Conservation (phyloP, 768 basidiomycete genomes). For the Cystofilobasidium capitatum region DNA sequence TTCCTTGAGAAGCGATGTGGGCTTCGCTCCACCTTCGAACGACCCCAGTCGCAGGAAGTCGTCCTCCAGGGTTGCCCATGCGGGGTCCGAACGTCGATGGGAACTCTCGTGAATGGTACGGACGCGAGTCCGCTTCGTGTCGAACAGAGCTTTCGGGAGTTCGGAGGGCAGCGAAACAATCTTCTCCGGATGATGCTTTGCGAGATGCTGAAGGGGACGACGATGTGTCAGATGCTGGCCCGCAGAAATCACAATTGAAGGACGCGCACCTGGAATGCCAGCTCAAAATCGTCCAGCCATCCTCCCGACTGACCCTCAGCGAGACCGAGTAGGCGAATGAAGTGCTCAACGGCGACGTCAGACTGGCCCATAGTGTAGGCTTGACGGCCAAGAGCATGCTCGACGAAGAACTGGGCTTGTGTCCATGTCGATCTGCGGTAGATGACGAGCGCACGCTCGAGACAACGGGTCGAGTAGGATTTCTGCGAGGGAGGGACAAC, state of each 20-base stretch:
- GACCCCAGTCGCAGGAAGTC: conserved; percentile 50
- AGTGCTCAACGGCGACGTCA: conserved; percentile 62
- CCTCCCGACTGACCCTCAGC: conserved; percentile 47
- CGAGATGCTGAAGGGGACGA: conserved; percentile 9
- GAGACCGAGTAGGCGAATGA: conserved; percentile 54
- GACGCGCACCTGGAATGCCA: conserved; percentile 63
- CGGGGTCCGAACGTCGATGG: neutral
- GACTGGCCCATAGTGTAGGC: conserved; percentile 85
- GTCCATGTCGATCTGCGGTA: conserved; percentile 37
- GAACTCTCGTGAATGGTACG: conserved; percentile 33
- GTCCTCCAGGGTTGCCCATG: conserved; percentile 58
- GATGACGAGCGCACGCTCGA: conserved; percentile 38
- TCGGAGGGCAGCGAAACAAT: conserved; percentile 44
- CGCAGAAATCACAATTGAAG: neutral
- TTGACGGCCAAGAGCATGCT: conserved; percentile 54
- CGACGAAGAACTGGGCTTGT: conserved; percentile 38
- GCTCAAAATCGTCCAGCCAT: conserved; percentile 75
- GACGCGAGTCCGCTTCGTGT: conserved; percentile 50
- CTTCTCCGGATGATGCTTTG: conserved; percentile 20
- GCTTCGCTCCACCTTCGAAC: conserved; percentile 4
- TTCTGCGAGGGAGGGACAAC: conserved; percentile 34
- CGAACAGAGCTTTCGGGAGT: conserved; percentile 60
- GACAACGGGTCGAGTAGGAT: conserved; percentile 40
- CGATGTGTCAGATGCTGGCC: neutral
- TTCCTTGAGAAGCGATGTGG: conserved; percentile 30